Base-by-base conservation (phyloP, 2,329 filamentous ascomycete species). In the Colletotrichum plurivorum region DNA sequence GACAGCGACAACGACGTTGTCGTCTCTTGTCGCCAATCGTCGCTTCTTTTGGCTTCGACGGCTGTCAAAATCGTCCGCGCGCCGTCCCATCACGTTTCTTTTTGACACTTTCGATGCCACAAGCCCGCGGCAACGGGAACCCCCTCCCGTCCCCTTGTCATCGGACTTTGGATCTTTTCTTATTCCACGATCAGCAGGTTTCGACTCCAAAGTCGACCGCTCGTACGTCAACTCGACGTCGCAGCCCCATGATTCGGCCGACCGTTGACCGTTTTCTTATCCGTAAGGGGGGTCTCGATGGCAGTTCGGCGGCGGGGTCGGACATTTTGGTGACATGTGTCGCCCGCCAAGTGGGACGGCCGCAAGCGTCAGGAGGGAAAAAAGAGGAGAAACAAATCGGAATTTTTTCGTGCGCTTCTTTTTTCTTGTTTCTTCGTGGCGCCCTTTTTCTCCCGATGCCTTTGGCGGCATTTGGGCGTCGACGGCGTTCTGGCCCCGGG, bases 271-370 rank as follows among this genome's bases (percentile, higher is more conserved):
- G 31, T 36, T 36, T 36, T 25, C 22, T 25, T 25, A 25, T 25
- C 22, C 22, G 22, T 25, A 25, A 36, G 10, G 31, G 31, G 31
- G 31, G 2, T 4, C 8, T 10, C 41, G 13, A 43, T 43, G 41
- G 41, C 41, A 13, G 54, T 16, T 39, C 13, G 31, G 56, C 18
- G 54, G 43, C 54, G 49, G 49, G 25, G 56, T 69, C 67, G 67
- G 63, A 57, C 49, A 56, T 43, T 67, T 67, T 57, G 27, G 48
- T 55, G 54, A 56, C 62, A 69, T 60, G 43, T 66, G 61, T 69
- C 55, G 56, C 13, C 31, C 31, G 39, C 31, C 41, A 36, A 22
- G 62, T 69, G 66, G 60, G 62, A 60, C 52, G 46, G 13, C 18
- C 20, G 31, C 31, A 20, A 41, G 55, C 66, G 20, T 56, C 55